A percentile compares a stretch with the other conserved stretches of the same genome.
Conservation (phyloP, 2,329 filamentous ascomycete species). For the Apiospora arundinis region DNA sequence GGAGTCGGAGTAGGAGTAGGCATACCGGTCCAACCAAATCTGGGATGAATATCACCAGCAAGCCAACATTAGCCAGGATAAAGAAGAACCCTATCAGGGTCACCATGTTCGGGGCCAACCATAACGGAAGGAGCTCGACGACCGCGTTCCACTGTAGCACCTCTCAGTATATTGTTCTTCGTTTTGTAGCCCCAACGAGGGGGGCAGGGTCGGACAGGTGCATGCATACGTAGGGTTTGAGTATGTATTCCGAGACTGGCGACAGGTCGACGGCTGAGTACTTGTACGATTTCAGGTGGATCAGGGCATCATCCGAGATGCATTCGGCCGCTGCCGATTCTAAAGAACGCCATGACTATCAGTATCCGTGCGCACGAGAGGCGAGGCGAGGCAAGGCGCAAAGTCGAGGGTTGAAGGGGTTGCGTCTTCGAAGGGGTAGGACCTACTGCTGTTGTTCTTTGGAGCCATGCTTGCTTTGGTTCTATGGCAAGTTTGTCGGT, state of each 20-base stretch:
- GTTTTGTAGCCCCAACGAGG: constrained; percentile 21
- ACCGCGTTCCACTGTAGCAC: constrained; percentile 88
- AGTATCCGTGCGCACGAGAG: not conserved
- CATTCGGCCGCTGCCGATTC: constrained; percentile 69
- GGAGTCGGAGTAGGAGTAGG: constrained; percentile 26
- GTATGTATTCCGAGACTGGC: constrained; percentile 88
- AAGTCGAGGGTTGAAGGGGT: constrained; percentile 25
- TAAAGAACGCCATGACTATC: constrained; percentile 32
- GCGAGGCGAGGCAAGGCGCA: constrained; percentile 17
- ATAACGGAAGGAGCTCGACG: constrained; percentile 89
- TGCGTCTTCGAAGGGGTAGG: not conserved
- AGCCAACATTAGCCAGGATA: constrained; percentile 82
- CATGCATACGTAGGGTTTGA: constrained; percentile 89
- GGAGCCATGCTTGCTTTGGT: constrained; percentile 42
- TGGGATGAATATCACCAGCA: constrained; percentile 81
- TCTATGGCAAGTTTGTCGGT: not conserved
- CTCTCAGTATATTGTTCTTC: constrained; percentile 31
- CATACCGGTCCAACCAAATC: constrained; percentile 88
- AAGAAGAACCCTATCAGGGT: constrained; percentile 94
- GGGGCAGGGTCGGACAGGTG: constrained; percentile 29
- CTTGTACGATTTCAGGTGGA: constrained; percentile 94
- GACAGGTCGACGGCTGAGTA: constrained; percentile 98
- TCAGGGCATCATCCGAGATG: constrained; percentile 87
- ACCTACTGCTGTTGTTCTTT: constrained; percentile 43
- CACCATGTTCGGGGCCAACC: constrained; percentile 97